Conservation (phyloP, 495 filamentous ascomycete genomes). For the Hyaloscypha hepaticicola region DNA sequence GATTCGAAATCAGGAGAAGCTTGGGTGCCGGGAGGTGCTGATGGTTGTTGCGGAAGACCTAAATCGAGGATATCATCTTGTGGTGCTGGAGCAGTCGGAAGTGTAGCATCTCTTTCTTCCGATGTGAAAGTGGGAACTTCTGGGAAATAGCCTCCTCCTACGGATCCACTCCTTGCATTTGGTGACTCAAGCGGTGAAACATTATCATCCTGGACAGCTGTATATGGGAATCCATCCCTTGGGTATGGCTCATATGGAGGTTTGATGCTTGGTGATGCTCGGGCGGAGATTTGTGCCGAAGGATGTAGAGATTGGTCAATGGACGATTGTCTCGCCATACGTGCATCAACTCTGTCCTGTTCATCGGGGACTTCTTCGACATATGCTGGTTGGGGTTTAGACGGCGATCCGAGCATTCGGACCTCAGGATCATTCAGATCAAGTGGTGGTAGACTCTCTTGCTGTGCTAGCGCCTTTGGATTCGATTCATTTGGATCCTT, state of each 20-base stretch:
- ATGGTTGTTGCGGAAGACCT: conserved; percentile 33
- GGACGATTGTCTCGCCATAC: conserved; percentile 37
- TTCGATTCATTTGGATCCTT: conserved; percentile 92
- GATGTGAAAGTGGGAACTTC: conserved; percentile 41
- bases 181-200: conserved; percentile 40
- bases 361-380: conserved; percentile 57
- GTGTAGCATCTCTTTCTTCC: conserved; percentile 16
- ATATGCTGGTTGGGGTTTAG: conserved; percentile 50
- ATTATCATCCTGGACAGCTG: conserved; percentile 32
- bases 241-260: conserved; percentile 25
- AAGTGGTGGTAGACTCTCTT: conserved; percentile 42
- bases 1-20: conserved; percentile 18
- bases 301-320: conserved; percentile 52
- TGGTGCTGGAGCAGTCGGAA: conserved; percentile 30
- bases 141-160: conserved; percentile 56
- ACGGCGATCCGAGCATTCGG: conserved; percentile 44
- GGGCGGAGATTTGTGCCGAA: conserved; percentile 42
- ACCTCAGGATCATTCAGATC: conserved; percentile 64
- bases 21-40: conserved; percentile 13
- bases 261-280: conserved; percentile 22
- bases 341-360: conserved; percentile 36
- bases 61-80: conserved; percentile 24
- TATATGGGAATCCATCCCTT: conserved; percentile 29
- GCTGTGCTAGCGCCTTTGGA: conserved; percentile 56
- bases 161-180: conserved; percentile 37